Conservation (phyloP, 768 basidiomycete species). For the Lentinula guzmanii region DNA sequence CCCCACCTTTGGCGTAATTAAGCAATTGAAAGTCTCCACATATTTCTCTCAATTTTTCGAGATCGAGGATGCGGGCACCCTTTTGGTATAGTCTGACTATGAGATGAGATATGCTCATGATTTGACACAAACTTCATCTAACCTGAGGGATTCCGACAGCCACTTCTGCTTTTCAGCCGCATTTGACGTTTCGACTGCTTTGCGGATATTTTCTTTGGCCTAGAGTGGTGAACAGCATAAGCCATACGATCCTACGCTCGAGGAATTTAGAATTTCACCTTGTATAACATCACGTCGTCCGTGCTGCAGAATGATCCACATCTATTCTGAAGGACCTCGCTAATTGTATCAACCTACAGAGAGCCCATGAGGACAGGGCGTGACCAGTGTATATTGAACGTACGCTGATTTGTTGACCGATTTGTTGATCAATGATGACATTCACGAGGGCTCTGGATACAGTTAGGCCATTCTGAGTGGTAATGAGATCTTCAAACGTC, state of each 20-base stretch:
- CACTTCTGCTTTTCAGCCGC: slow-evolving; percentile 69
- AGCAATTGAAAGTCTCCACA: slow-evolving; percentile 86
- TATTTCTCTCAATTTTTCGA: slow-evolving; percentile 81
- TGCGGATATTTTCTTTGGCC: slow-evolving; percentile 92
- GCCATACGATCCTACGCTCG: neutral
- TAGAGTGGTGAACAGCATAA: slow-evolving; percentile 20
- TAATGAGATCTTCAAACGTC: slow-evolving; percentile 86
- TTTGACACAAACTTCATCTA: slow-evolving; percentile 11
- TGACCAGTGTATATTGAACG: slow-evolving; percentile 18
- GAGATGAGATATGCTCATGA: neutral
- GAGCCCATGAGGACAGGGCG: slow-evolving; percentile 11
- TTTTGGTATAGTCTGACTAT: slow-evolving; percentile 74
- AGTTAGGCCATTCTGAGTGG: slow-evolving; percentile 78
- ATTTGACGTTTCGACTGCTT: slow-evolving; percentile 78
- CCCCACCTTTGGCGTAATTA: slow-evolving; percentile 73
- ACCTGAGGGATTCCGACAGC: slow-evolving; percentile 87
- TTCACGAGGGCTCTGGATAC: slow-evolving; percentile 88
- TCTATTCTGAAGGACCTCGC: slow-evolving; percentile 87
- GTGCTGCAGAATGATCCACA: slow-evolving; percentile 98
- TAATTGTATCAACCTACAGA: slow-evolving; percentile 88
- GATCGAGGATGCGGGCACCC: slow-evolving; percentile 78
- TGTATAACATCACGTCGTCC: slow-evolving; percentile 97
- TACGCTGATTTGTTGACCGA: slow-evolving; percentile 93
- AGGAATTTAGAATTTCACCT: slow-evolving; percentile 40
- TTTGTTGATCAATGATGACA: slow-evolving; percentile 96